A percentile compares a stretch with the other conserved stretches of the same genome.
These are phyloP conservation scores for Phlebiopsis gigantea DNA, from an alignment of 768 basidiomycete species.

Conservation along the genomic window DNA sequence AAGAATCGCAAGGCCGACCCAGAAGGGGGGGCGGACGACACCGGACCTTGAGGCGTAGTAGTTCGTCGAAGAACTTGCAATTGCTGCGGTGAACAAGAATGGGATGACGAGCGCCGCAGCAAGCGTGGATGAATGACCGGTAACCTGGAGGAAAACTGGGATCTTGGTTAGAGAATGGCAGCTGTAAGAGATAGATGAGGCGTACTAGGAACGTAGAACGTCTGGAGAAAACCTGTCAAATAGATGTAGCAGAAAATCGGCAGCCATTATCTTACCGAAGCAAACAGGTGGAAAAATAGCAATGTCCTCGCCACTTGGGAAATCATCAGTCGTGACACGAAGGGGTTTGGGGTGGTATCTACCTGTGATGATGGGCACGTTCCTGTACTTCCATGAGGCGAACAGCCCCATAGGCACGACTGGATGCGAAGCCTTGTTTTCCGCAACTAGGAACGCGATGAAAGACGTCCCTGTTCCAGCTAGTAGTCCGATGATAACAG, in stretches of 20 bases:
- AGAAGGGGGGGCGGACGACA: slow-evolving; percentile 10
- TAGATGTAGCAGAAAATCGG: not conserved
- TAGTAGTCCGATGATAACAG: slow-evolving; percentile 14
- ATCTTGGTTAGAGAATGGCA: not conserved
- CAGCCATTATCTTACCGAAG: slow-evolving; percentile 1
- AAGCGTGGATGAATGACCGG: slow-evolving; percentile 4
- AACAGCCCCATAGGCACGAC: slow-evolving; percentile 14
- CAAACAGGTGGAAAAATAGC: slow-evolving; percentile 16
- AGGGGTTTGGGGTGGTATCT: not conserved
- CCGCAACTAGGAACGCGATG: slow-evolving; percentile 10
- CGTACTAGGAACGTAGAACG: slow-evolving; percentile 15
- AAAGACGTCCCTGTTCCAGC: slow-evolving; percentile 6
- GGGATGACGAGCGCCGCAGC: slow-evolving; percentile 16
- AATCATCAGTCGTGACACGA: not conserved
- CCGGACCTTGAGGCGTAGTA: slow-evolving; percentile 2
- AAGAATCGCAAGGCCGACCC: slow-evolving; percentile 7
- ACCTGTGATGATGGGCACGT: slow-evolving; percentile 15
- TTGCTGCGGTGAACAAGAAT: slow-evolving; percentile 10
- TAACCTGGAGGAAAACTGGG: slow-evolving; percentile 14
- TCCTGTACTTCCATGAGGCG: slow-evolving; percentile 8
- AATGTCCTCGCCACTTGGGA: slow-evolving; percentile 4
- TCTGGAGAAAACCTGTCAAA: not conserved
- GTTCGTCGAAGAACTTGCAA: slow-evolving; percentile 5
- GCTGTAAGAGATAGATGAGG: not conserved
- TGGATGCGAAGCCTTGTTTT: slow-evolving; percentile 7